Base-by-base conservation (phyloP, 768 basidiomycete species). In the Rhodotorula kratochvilovae region DNA sequence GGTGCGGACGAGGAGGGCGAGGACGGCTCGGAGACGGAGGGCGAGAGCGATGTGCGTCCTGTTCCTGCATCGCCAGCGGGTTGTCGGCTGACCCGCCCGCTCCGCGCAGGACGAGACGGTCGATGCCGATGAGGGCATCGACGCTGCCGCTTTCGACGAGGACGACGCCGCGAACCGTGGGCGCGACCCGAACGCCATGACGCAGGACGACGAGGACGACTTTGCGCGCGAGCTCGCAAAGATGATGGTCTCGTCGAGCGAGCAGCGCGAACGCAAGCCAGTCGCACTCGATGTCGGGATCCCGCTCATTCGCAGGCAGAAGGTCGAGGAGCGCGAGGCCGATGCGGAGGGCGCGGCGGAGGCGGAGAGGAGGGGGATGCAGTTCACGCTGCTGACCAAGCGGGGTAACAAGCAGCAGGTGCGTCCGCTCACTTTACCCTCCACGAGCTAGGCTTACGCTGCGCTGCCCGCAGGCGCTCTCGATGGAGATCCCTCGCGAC, bases 151-250 rank as follows among this genome's bases (percentile, higher is more conserved):
- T 36, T 25, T 33, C 3, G 65, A 56, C 27, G 67, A 45, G 31
- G 51, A 46, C 31, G 61, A 61, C 6, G 70, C 66, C 48, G 74
- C 71, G 17, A 63, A 61, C 12, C 70, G 67, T 35, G 64, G 65
- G 1, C 75, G 74, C 5, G 76, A 78, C 50, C 77, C 77, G 43
- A 69, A 75, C 39, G 74, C 70, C 16, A 68, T 67, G 53, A 72
- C 75, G 17, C 65, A 77, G 19, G 76, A 76, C 35, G 79, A 90
- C 29, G 90, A 95, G 58, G 90, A 88, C 4, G 95, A 94, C 45
- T 99, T 99, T 77, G 90, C 89, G 16, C 92, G 92, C 79, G 96
- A 98, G 79, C 85, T 99, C 29, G 92, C 95, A 5, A 97, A 90
- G 82, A 87, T 99, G 82, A 87, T 97, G 59, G 92, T 90, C 1